Evolutionary conservation across 2,329 filamentous ascomycete species (phyloP).

Genomic region (Aspergillus sclerotialis): DNA sequence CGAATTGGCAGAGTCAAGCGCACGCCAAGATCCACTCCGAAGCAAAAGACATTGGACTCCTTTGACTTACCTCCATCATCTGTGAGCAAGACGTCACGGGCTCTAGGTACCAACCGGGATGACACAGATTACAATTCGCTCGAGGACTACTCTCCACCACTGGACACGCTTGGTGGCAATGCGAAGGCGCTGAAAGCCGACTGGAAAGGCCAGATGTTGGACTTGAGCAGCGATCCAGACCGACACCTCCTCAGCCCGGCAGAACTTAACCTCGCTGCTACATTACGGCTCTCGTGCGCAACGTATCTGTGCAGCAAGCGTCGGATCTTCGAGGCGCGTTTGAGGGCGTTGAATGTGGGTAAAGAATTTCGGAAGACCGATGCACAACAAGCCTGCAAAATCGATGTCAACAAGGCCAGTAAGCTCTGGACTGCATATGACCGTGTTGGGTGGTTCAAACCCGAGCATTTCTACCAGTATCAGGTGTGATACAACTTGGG

Average conservation of each 20-base stretch:
- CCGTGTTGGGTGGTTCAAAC: constrained; percentile 73
- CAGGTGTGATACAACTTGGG: constrained; percentile 22
- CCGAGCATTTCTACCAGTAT: constrained; percentile 42
- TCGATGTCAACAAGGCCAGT: constrained; percentile 95
- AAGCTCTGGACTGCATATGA: constrained; percentile 88
- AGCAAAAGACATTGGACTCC: constrained; percentile 30
- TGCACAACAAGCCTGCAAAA: constrained; percentile 93
- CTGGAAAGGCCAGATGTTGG: constrained; percentile 75
- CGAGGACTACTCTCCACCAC: constrained; percentile 65
- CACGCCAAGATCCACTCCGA: constrained; percentile 35
- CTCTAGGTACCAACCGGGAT: constrained; percentile 59
- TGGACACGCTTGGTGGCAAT: constrained; percentile 58
- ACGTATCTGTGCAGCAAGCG: constrained; percentile 91
- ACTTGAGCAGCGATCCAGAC: constrained; percentile 67
- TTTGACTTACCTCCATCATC: constrained; percentile 29
- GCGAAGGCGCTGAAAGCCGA: constrained; percentile 72
- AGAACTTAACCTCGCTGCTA: constrained; percentile 69
- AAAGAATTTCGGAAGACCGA: constrained; percentile 95
- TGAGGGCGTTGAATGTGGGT: constrained; percentile 57
- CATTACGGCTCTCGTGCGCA: constrained; percentile 73
- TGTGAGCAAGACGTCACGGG: constrained; percentile 37
- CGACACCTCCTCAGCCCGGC: constrained; percentile 66
- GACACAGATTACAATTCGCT: constrained; percentile 73
- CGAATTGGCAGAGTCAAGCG: constrained; percentile 29
- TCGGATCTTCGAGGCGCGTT: constrained; percentile 73